A percentile compares a stretch with the other conserved stretches of the same genome.
Evolutionary conservation across 1,284 basidiomycete species (phyloP).

Genomic region (Melanopsichium pennsylvanicum): DNA sequence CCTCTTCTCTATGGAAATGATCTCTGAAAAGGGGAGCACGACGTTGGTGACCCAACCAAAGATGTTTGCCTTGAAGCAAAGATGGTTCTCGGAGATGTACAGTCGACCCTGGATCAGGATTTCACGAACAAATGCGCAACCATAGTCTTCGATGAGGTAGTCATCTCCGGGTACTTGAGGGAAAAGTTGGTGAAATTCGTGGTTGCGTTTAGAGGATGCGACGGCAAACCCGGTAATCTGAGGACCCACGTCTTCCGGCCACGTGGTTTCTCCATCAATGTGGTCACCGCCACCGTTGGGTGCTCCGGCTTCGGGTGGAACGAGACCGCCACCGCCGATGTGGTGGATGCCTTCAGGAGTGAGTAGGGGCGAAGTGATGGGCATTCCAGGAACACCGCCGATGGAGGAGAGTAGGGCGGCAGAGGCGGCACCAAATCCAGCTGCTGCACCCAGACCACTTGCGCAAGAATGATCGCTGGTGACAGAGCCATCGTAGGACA

Average conservation of each 20-base stretch:
- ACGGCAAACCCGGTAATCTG: conserved; percentile 82
- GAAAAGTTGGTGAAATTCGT: conserved; percentile 95
- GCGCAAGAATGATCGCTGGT: conserved; percentile 40
- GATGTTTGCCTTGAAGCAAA: conserved; percentile 98
- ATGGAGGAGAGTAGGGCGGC: conserved; percentile 50
- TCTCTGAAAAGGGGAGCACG: conserved; percentile 88
- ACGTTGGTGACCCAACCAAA: conserved; percentile 98
- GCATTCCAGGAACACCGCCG: conserved; percentile 36
- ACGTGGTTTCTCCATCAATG: conserved; percentile 39
- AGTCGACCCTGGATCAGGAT: conserved; percentile 94
- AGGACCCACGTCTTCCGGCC: conserved; percentile 48
- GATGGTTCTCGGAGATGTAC: conserved; percentile 97
- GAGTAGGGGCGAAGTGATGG: conserved; percentile 28
- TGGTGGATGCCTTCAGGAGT: conserved; percentile 34
- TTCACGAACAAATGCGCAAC: conserved; percentile 93
- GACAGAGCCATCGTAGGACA: conserved; percentile 43
- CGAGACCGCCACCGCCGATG: conserved; percentile 31
- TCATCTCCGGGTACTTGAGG: conserved; percentile 86
- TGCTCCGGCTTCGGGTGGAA: conserved; percentile 29
- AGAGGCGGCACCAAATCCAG: conserved; percentile 45
- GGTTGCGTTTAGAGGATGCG: conserved; percentile 90
- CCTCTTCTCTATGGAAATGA: conserved; percentile 89
- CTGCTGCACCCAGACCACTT: conserved; percentile 55
- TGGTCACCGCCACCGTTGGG: conserved; percentile 35
- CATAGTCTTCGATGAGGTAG: conserved; percentile 99